phyloP scores from a whole-genome alignment of 73 alveolate species.

The Blepharisma japonicum region DNA sequence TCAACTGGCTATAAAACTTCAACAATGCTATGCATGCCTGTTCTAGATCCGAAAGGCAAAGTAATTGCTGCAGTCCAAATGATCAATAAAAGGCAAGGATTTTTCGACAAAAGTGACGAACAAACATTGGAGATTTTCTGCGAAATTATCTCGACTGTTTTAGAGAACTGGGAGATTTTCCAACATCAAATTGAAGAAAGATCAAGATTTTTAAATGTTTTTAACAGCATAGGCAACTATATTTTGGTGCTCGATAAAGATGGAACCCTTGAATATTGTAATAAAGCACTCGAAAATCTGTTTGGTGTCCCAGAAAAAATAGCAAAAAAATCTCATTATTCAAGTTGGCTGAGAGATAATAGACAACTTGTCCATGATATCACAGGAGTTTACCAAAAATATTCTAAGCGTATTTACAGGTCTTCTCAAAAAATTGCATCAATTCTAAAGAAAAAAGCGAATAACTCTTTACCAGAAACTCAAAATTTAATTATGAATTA shows the following conservation, averaged over 20 bases:
- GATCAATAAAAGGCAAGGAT: conserved; percentile 21
- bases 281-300: not conserved
- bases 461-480: not conserved
- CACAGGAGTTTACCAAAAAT: not conserved
- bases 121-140: conserved; percentile 19
- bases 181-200: not conserved
- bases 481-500: not conserved
- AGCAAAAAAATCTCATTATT: not conserved
- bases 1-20: conserved; percentile 13
- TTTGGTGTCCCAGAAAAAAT: not conserved
- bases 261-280: not conserved
- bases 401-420: not conserved
- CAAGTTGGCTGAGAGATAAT: not conserved
- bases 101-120: not conserved
- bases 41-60: conserved; percentile 6
- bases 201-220: not conserved
- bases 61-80: not conserved
- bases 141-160: not conserved
- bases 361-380: not conserved
- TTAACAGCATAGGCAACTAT: not conserved
- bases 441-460: not conserved
- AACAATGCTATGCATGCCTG: conserved; percentile 27
- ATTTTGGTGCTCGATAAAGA: not conserved
- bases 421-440: not conserved
- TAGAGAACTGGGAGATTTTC: not conserved